Evolutionary conservation across 192 early-diverging fungal genomes (phyloP).

Genomic region (Glomus cerebriforme): DNA sequence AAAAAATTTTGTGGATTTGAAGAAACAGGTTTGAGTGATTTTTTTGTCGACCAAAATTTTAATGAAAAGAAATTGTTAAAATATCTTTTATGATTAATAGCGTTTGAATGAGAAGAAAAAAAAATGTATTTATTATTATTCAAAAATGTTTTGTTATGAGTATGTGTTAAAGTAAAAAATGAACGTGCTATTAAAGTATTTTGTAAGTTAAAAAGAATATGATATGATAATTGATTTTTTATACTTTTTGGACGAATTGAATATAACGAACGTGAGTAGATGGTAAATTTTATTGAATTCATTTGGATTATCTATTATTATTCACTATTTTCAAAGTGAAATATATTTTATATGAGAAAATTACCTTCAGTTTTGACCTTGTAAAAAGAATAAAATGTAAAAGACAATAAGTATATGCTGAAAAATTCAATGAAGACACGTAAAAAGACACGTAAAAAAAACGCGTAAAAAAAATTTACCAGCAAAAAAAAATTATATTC

Average conservation of each 20-base stretch:
- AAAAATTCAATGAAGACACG: no score
- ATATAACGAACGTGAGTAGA: neutral
- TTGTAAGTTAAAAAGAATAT: neutral
- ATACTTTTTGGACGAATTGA: neutral
- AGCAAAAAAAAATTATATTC: no score
- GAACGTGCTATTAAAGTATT: neutral
- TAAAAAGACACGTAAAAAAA: no score
- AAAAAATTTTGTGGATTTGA: neutral
- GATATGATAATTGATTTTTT: neutral
- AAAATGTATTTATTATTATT: neutral
- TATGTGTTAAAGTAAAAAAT: neutral
- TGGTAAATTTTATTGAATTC: neutral
- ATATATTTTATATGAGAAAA: no score
- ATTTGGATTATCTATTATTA: neutral
- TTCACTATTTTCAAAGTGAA: neutral
- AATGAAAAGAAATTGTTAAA: neutral
- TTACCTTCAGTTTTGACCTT: no score
- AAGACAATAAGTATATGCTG: no score
- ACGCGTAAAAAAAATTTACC: no score
- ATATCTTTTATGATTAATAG: neutral
- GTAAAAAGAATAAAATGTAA: no score
- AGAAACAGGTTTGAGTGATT: neutral
- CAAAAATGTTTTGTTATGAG: neutral
- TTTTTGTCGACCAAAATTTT: neutral
- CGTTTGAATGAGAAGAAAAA: neutral